Conservation (phyloP, 805 yeast species). For the Candida dendrica region DNA sequence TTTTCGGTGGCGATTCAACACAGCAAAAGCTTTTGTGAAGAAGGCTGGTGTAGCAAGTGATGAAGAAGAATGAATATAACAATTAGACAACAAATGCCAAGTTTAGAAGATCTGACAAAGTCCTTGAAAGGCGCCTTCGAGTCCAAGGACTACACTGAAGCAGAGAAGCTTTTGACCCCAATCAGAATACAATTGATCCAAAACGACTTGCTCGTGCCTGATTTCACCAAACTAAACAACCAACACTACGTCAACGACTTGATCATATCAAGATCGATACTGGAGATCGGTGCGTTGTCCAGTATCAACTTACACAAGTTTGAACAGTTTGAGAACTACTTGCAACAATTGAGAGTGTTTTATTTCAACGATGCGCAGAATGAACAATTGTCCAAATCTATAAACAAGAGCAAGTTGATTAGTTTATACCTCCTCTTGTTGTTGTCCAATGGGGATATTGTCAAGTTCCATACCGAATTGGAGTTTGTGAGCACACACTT, state of each 20-base stretch:
- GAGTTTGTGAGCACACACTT: slow-evolving; percentile 54
- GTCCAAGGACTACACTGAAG: slow-evolving; percentile 50
- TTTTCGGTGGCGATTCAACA: too few relatives aligned
- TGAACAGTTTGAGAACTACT: slow-evolving; percentile 61
- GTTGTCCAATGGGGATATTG: slow-evolving; percentile 76
- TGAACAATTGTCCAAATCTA: slow-evolving; percentile 33
- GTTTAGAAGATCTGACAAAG: slow-evolving; percentile 63
- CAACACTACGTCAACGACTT: slow-evolving; percentile 51
- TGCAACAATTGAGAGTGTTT: slow-evolving; percentile 71
- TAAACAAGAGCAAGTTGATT: slow-evolving; percentile 63
- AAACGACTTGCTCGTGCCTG: slow-evolving; percentile 71
- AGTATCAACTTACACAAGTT: slow-evolving; percentile 60
- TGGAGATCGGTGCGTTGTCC: slow-evolving; percentile 84
- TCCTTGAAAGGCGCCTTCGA: slow-evolving; percentile 63
- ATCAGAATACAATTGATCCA: slow-evolving; percentile 76
- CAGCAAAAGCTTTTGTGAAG: too few relatives aligned
- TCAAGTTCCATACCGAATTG: slow-evolving; percentile 84
- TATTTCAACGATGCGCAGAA: slow-evolving; percentile 38
- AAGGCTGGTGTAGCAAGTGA: too few relatives aligned
- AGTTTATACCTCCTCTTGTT: slow-evolving; percentile 72
- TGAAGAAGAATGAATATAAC: too few relatives aligned
- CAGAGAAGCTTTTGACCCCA: slow-evolving; percentile 56
- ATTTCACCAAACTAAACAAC: slow-evolving; percentile 29
- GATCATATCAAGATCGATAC: slow-evolving; percentile 68
- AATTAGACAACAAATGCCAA: too few relatives aligned